Evolutionary conservation across 257 asterid genomes (phyloP).

Genomic region (Buddleja alternifolia): DNA sequence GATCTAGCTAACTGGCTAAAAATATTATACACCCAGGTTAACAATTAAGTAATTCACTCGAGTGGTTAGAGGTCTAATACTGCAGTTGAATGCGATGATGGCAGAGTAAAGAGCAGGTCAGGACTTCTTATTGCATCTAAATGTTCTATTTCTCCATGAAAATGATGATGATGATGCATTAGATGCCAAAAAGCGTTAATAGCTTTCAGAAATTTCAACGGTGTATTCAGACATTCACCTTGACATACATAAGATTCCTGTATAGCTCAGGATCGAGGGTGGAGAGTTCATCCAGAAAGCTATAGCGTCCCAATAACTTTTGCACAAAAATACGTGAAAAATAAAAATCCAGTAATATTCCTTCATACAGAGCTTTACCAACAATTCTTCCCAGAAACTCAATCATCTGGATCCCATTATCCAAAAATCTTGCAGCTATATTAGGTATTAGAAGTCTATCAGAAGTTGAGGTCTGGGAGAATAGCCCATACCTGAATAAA

Average conservation of each 20-base stretch:
- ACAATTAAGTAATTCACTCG: background rate
- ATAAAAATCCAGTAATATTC: conserved; percentile 84
- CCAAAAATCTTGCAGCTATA: conserved; percentile 80
- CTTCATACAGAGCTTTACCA: conserved; percentile 97
- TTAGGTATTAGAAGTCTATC: conserved; percentile 88
- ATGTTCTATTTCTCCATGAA: conserved; percentile 5
- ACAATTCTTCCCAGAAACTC: conserved; percentile 92
- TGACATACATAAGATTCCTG: conserved; percentile 86
- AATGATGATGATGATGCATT: background rate
- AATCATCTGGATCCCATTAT: conserved; percentile 83
- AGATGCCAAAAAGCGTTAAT: conserved; percentile 14
- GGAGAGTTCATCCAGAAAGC: conserved; percentile 93
- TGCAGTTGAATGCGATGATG: background rate
- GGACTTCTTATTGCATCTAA: conserved; percentile 10
- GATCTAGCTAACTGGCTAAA: background rate
- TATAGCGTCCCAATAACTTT: conserved; percentile 91
- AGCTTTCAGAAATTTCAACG: conserved; percentile 21
- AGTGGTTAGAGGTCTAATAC: background rate
- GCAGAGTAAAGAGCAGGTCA: conserved; percentile 9
- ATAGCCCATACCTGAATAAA: conserved; percentile 76
- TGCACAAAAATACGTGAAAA: conserved; percentile 97
- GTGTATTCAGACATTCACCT: conserved; percentile 58
- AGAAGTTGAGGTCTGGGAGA: conserved; percentile 83
- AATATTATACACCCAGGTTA: background rate
- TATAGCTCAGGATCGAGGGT: conserved; percentile 94